Evolutionary conservation across 2,329 filamentous ascomycete species (phyloP), one percentile per base, ranked within the genome.

Genomic region (Diplodia intermedia): DNA sequence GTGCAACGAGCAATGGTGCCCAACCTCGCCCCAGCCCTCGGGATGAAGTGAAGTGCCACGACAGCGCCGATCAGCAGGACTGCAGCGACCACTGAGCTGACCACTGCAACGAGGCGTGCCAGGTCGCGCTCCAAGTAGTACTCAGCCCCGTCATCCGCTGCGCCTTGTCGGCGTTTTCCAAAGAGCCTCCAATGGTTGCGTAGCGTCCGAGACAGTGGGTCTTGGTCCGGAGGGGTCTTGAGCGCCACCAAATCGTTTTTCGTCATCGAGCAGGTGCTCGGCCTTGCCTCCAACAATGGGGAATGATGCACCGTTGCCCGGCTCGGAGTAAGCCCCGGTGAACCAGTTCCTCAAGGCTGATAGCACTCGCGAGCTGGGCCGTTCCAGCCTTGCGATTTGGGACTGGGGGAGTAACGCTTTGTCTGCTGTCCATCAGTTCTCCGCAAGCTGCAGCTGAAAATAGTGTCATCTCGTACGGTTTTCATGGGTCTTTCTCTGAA

Each of bases 1-100:
- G 72, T 75, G 33, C 71, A 56, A 26, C 20, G 15, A 5, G 33
- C 31, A 9, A 61, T 61, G 11, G 8, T 49, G 3, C 56, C 40
- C 23, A 61, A 54, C 15, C 50, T 53, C 14, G 52, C 31, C 1
- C 49, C 26, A 4, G 52, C 52, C 3, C 18, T 31, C 4, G 3
- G 7, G 5, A 60, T 66, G 23, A 55, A 53, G 47, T 40, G 20
- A 14, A 65, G 47, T 2, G n/a, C n/a, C 6, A 23, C 20, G 0
- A 55, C 26, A 33, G 47, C 61, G 2, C 38, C 40, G 14, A 61
- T 20, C 6, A 61, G 26, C 7, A 49, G 8, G 14, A 20, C 1
- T 9, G 56, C 56, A 5, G 40, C 40, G 36, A 33, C 3, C 15
- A 61, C n/a, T 2, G 56, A n/a, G 26, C 40, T 61, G 26, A 33